These are phyloP conservation scores for Colletotrichum kahawae DNA, from an alignment of 2,329 filamentous ascomycete genomes.

Conservation along the genomic window DNA sequence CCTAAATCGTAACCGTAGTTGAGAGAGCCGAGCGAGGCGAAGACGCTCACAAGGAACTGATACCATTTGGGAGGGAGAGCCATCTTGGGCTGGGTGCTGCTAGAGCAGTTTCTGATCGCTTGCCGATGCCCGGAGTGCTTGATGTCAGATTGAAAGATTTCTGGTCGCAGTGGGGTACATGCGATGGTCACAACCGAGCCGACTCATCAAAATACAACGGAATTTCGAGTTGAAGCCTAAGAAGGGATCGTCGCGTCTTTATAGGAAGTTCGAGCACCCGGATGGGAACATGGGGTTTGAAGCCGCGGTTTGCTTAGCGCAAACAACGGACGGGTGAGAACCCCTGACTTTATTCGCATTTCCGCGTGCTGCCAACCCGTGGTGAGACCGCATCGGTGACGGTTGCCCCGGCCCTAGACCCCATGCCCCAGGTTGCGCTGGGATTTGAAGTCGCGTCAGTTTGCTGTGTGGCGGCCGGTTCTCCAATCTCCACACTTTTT, in stretches of 20 bases:
- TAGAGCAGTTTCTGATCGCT: neutral
- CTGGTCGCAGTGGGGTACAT: neutral
- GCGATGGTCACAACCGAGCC: neutral
- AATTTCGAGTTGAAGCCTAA: neutral
- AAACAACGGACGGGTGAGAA: neutral
- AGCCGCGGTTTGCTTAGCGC: neutral
- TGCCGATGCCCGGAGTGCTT: neutral
- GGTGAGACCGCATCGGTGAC: constrained; percentile 8
- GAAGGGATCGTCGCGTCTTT: constrained; percentile 20
- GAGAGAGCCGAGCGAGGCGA: constrained; percentile 60
- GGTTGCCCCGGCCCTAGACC: constrained; percentile 12
- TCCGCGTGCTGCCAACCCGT: neutral
- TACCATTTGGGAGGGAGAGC: constrained; percentile 50
- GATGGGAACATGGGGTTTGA: neutral
- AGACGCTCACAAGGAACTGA: constrained; percentile 57
- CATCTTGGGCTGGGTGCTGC: constrained; percentile 32
- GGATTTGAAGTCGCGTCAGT: constrained; percentile 1
- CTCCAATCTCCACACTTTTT: constrained; percentile 17
- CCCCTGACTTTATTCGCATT: neutral
- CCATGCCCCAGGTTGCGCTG: constrained; percentile 9
- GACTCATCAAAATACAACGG: constrained; percentile 12
- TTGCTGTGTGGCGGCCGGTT: neutral
- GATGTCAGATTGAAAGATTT: neutral
- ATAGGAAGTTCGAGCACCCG: constrained; percentile 9
- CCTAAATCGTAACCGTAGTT: constrained; percentile 62